Evolutionary conservation across 345 rosid genomes (phyloP), one percentile per base, ranked within the genome.

Genomic region (Brassica rapa): DNA sequence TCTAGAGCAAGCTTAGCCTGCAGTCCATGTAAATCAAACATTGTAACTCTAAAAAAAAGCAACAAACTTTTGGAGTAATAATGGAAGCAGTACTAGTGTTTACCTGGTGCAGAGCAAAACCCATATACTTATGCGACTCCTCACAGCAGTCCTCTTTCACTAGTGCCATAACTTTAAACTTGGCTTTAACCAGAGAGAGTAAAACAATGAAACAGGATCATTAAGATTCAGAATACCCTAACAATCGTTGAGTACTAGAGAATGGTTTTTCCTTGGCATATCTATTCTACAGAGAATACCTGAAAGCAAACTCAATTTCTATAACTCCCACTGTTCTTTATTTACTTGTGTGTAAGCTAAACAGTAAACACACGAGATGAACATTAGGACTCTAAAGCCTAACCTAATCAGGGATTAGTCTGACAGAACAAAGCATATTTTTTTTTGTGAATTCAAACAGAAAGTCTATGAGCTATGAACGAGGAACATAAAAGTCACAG

Each of bases 1-100:
- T 88, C 86, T 76, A 88, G 21, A 53, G 98, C 98, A 86, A 88
- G 82, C 73, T 86, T 88, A 71, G 96, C 98, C 98, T 93, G 75
- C 71, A 66, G 77, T 24, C 61, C 10, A 60, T 32, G 1, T 16
- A 70, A 57, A 30, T 16, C 4, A 43, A 39, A 21, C 63, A 73
- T 3, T 0, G 3, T 23, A 57, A 70, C 32, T 27, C 5, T 2
- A 16, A 64, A 33, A 43, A 24, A 64, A 27, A 33, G 21, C 5
- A 23, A 73, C 23, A 60, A 19, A 25, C 2, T 57, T 62, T 55
- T 27, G 62, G 32, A 63, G 16, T 21, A 46, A 16, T 14, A 6
- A 6, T 65, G 2, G 1, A 9, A 24, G 33, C 10, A 27, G 30
- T n/a, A 11, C 29, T 14, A 29, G 59, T 62, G 71, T 56, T 12